Conservation (phyloP, 108 stramenopile species). For the Skeletonema marinoi region DNA sequence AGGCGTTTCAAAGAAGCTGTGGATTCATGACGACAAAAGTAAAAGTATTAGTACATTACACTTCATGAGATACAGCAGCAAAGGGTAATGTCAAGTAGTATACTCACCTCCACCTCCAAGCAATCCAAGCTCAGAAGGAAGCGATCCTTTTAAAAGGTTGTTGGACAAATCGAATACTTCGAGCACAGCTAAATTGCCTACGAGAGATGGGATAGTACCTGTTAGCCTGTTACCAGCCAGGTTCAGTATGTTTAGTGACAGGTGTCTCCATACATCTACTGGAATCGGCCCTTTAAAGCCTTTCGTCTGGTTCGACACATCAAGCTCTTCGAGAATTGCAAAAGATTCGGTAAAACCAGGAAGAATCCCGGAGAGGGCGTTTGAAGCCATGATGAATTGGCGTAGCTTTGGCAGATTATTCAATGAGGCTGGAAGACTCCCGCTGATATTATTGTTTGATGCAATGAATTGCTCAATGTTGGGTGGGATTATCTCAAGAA, state of each 20-base stretch:
- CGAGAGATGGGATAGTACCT: not conserved
- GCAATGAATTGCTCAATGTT: too few relatives aligned
- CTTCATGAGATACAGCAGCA: too few relatives aligned
- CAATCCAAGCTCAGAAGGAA: not conserved
- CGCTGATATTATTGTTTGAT: too few relatives aligned
- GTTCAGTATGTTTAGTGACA: not conserved
- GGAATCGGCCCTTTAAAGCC: slow-evolving; percentile 24
- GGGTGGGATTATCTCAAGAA: slow-evolving; percentile 7
- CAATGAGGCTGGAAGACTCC: slow-evolving; percentile 11
- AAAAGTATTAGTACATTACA: too few relatives aligned
- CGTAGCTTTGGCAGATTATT: not conserved
- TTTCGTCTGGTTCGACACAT: slow-evolving; percentile 9
- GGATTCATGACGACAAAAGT: too few relatives aligned
- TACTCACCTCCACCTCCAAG: too few relatives aligned
- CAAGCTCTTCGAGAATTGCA: not conserved
- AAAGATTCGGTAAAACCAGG: slow-evolving; percentile 17
- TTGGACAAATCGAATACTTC: not conserved
- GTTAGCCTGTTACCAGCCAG: not conserved
- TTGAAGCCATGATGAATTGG: not conserved
- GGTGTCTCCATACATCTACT: not conserved
- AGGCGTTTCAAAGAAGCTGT: too few relatives aligned
- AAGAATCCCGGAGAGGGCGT: slow-evolving; percentile 2
- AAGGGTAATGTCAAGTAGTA: too few relatives aligned
- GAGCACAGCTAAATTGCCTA: not conserved
- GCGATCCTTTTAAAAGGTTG: not conserved